A percentile compares a stretch with the other conserved stretches of the same genome.
These are phyloP conservation scores for Vitis hybrid DNA, from an alignment of 177 flowering plant species.

Conservation along the genomic window DNA sequence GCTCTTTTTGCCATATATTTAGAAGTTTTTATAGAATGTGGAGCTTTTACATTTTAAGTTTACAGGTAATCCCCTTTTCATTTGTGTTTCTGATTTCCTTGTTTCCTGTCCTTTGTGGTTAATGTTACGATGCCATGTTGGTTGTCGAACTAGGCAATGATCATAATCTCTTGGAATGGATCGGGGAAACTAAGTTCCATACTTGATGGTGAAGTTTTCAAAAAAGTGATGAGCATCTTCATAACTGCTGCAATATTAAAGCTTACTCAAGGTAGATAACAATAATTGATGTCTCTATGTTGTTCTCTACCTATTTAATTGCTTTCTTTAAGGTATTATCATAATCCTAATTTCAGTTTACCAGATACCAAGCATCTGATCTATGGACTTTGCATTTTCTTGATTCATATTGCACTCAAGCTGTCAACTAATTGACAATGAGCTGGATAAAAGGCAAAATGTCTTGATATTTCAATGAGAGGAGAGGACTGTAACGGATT, in stretches of 20 bases:
- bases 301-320: background rate
- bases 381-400: background rate
- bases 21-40: slow-evolving; percentile 96
- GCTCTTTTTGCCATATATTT: slow-evolving; percentile 85
- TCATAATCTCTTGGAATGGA: slow-evolving; percentile 90
- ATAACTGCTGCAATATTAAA: slow-evolving; percentile 91
- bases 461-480: background rate
- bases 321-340: background rate
- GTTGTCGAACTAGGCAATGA: slow-evolving; percentile 64
- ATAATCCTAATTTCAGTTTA: background rate
- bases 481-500: too few relatives aligned
- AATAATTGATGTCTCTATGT: background rate
- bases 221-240: slow-evolving; percentile 74
- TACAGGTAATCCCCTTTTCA: slow-evolving; percentile 51
- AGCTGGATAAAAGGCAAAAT: background rate
- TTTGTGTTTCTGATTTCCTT: background rate
- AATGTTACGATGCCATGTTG: background rate
- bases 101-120: background rate
- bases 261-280: slow-evolving; percentile 70
- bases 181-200: slow-evolving; percentile 52
- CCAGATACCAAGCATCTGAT: background rate
- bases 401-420: background rate
- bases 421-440: background rate
- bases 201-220: slow-evolving; percentile 62
- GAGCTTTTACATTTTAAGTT: slow-evolving; percentile 72